Evolutionary conservation across 106 monocot genomes (phyloP).

Genomic region (Acanthochlamys bracteata): DNA sequence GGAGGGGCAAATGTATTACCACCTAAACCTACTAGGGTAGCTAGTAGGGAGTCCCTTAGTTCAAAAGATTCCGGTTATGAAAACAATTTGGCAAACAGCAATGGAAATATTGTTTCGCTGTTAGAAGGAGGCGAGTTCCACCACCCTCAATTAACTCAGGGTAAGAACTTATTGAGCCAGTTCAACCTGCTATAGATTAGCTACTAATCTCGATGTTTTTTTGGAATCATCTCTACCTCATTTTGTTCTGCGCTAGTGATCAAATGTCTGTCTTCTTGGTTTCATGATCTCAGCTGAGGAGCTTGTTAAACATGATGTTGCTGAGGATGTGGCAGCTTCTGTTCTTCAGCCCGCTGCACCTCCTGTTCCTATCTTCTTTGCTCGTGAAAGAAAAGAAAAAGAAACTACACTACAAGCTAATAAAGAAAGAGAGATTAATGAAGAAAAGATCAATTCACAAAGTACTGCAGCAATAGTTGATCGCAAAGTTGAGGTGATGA

Average conservation of each 20-base stretch:
- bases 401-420: background rate
- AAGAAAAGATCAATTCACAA: constrained; percentile 1
- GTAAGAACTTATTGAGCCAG: constrained; percentile 11
- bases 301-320: constrained; percentile 28
- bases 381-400: constrained; percentile 12
- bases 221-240: background rate
- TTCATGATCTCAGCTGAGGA: constrained; percentile 18
- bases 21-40: constrained; percentile 18
- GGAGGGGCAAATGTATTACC: constrained; percentile 18
- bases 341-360: constrained; percentile 17
- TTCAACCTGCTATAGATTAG: constrained; percentile 28
- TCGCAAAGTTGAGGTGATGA: constrained; percentile 30
- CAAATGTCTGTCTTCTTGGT: background rate
- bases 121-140: constrained; percentile 32
- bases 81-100: constrained; percentile 10
- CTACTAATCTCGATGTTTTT: background rate
- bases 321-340: constrained; percentile 23
- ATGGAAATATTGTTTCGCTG: constrained; percentile 17
- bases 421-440: constrained; percentile 9
- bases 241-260: background rate
- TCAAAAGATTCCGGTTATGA: constrained; percentile 17
- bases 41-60: constrained; percentile 24
- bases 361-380: constrained; percentile 9
- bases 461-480: constrained; percentile 10
- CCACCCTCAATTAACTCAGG: constrained; percentile 3